A percentile compares a stretch with the other conserved stretches of the same genome.
Evolutionary conservation across 352 stramenopile genomes (phyloP).

Genomic region (Chrysophaeum taylorii): DNA sequence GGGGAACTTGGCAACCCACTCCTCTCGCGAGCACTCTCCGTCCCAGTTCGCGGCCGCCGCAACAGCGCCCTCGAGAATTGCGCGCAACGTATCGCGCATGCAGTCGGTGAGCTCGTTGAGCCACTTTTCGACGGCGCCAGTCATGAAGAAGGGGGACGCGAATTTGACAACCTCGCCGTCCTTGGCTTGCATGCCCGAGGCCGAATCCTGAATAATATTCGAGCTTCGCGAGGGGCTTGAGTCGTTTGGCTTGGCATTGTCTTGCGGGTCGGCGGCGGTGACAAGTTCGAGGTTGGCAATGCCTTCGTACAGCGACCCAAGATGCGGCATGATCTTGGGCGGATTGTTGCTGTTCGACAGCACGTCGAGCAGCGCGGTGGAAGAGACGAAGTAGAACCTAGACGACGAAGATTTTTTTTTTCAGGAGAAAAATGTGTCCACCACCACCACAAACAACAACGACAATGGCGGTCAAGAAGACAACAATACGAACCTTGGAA

Average conservation of each 20-base stretch:
- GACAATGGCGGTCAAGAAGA: too few relatives aligned
- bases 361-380: slow-evolving; percentile 72
- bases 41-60: slow-evolving; percentile 66
- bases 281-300: slow-evolving; percentile 42
- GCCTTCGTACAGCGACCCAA: slow-evolving; percentile 77
- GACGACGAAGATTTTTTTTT: slow-evolving; percentile 27
- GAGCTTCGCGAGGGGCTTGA: background rate
- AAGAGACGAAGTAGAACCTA: slow-evolving; percentile 86
- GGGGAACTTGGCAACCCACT: slow-evolving; percentile 43
- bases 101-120: slow-evolving; percentile 72
- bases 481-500: slow-evolving; percentile 78
- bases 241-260: background rate
- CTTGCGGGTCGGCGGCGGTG: background rate
- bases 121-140: slow-evolving; percentile 74
- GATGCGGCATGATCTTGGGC: slow-evolving; percentile 65
- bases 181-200: slow-evolving; percentile 69
- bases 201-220: slow-evolving; percentile 40
- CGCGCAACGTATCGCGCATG: slow-evolving; percentile 71
- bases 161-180: slow-evolving; percentile 74
- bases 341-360: slow-evolving; percentile 73
- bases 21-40: slow-evolving; percentile 55
- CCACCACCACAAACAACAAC: background rate
- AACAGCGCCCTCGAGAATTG: slow-evolving; percentile 58
- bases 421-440: background rate
- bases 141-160: slow-evolving; percentile 36